Conservation (phyloP, 2,329 filamentous ascomycete genomes). For the Apiospora sp. region DNA sequence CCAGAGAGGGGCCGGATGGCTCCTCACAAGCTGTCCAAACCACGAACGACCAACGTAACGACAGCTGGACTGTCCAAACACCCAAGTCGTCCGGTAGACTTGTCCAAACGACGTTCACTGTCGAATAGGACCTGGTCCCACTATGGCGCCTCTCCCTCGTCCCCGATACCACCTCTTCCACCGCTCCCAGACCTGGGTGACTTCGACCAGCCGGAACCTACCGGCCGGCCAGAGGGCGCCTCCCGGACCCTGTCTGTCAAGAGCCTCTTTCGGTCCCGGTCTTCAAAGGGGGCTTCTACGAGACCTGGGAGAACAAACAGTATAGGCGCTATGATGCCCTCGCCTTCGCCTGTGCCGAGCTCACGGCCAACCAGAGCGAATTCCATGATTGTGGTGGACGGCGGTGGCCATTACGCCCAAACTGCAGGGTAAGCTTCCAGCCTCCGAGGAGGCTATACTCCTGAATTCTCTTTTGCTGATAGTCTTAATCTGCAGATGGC, state of each 20-base stretch:
- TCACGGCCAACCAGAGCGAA: constrained; percentile 40
- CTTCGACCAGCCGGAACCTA: constrained; percentile 18
- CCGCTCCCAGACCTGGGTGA: constrained; percentile 30
- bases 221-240: constrained; percentile 27
- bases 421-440: neutral
- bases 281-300: constrained; percentile 38
- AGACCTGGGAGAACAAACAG: constrained; percentile 40
- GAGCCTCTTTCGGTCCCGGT: constrained; percentile 48
- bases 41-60: constrained; percentile 51
- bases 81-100: constrained; percentile 43
- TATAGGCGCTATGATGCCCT: constrained; percentile 34
- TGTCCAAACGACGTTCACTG: constrained; percentile 41
- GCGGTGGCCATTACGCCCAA: constrained; percentile 28
- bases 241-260: constrained; percentile 34
- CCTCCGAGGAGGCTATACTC: neutral
- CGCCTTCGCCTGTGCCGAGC: constrained; percentile 31
- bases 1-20: constrained; percentile 44
- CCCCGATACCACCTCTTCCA: constrained; percentile 34
- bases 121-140: constrained; percentile 39
- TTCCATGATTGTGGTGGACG: constrained; percentile 41
- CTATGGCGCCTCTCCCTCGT: constrained; percentile 33
- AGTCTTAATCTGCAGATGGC: constrained; percentile 38
- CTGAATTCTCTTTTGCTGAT: constrained; percentile 23
- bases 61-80: constrained; percentile 51
- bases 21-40: constrained; percentile 61